Conservation (phyloP, 2,329 filamentous ascomycete genomes). For the Venturia oleaginea region DNA sequence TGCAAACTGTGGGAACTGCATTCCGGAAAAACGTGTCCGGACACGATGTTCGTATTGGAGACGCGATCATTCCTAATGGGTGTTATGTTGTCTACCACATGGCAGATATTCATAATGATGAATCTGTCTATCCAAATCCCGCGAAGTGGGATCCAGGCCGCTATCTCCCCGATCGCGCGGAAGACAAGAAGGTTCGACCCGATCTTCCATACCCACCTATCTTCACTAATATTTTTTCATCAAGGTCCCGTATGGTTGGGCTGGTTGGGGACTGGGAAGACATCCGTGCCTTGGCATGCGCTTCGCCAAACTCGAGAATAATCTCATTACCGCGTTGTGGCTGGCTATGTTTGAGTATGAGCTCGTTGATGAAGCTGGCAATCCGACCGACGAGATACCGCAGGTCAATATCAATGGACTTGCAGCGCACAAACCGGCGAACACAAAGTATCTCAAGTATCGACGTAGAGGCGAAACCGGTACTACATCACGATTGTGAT, state of each 20-base stretch:
- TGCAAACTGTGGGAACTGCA: slow-evolving; percentile 39
- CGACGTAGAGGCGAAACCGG: background rate
- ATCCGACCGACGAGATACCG: slow-evolving; percentile 23
- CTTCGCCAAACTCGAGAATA: slow-evolving; percentile 47
- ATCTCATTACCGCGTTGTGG: slow-evolving; percentile 42
- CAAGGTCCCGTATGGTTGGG: slow-evolving; percentile 21
- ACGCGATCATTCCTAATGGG: slow-evolving; percentile 42
- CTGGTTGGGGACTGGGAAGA: slow-evolving; percentile 31
- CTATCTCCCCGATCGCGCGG: slow-evolving; percentile 38
- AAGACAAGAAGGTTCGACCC: slow-evolving; percentile 34
- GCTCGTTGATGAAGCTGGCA: slow-evolving; percentile 34
- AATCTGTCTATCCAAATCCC: slow-evolving; percentile 39
- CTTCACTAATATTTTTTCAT: background rate
- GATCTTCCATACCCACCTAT: background rate
- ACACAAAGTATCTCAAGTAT: background rate
- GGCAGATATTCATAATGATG: background rate
- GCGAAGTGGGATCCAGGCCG: slow-evolving; percentile 42
- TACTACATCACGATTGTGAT: background rate
- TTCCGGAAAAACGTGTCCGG: slow-evolving; percentile 45
- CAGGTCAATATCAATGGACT: slow-evolving; percentile 4
- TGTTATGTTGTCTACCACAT: slow-evolving; percentile 30
- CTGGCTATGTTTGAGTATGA: slow-evolving; percentile 41
- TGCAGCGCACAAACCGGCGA: background rate
- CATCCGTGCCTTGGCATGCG: slow-evolving; percentile 33
- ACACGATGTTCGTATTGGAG: slow-evolving; percentile 36